Evolutionary conservation across 2,329 filamentous ascomycete species (phyloP), one percentile per base, ranked within the genome.

Genomic region (Hirsutella minnesotensis): DNA sequence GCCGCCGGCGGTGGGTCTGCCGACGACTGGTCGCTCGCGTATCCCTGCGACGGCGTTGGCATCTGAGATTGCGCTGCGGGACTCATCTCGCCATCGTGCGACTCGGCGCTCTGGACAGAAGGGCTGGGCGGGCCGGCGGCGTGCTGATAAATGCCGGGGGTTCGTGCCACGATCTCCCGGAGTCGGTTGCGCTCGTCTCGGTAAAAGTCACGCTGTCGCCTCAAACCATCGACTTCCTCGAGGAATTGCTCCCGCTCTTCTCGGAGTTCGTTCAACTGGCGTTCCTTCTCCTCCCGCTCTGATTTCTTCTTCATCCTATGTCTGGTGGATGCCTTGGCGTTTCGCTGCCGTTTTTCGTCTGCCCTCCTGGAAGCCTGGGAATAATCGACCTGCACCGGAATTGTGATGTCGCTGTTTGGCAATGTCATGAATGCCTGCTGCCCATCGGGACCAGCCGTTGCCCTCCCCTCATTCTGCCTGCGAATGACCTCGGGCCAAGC

Each of bases 231-330:
- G 7, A 75, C 56, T 22, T 68, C 65, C 27, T 67, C 65, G 44
- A 73, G 65, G 45, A 86, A 62, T n/a, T 86, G 79, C 39, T 81
- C 75, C 42, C 82, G 71, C 49, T 82, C 74, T 41, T 75, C 70
- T 55, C 86, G 81, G 42, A 90, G 67, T 50, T 79, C 76, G 40
- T 83, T 71, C 48, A 90, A 79, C 40, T 75, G 81, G 43, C 73
- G 71, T 15, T 77, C 76, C 44, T 81, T 82, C 58, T 87, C 82
- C 52, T 76, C 77, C 58, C 90, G 85, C 58, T 83, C 81, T 55
- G 88, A 85, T 64, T 94, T 94, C 56, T 87, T 80, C 46, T 88
- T 75, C 55, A 81, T 78, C 43, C 87, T 76, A 50, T 94, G 92
- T 46, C 87, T 75, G 39, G 86, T 86, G 44, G 86, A 94, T 5